Evolutionary conservation across 2,329 filamentous ascomycete species (phyloP).

Genomic region (Podosphaera leucotricha): DNA sequence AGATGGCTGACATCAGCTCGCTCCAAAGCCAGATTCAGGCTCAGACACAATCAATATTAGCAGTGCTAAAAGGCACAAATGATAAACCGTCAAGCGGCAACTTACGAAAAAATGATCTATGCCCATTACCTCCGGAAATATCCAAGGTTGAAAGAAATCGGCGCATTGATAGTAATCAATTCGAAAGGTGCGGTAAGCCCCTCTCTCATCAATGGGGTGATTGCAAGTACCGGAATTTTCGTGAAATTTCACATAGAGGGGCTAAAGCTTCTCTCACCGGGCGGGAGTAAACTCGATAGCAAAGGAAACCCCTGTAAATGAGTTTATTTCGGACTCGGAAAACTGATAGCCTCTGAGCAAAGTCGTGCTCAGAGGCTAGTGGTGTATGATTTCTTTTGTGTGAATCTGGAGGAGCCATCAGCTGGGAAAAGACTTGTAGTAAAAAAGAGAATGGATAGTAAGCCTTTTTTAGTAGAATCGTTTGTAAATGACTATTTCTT

Average conservation of each 20-base stretch:
- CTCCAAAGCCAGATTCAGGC: neutral
- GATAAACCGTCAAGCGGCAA: neutral
- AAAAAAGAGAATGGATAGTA: neutral
- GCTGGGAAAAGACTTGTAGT: neutral
- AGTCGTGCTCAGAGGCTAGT: neutral
- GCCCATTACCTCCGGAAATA: neutral
- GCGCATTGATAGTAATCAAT: neutral
- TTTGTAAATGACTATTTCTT: slow-evolving; percentile 1
- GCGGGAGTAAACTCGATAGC: neutral
- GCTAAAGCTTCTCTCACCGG: neutral
- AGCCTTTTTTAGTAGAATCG: neutral
- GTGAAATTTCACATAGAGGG: neutral
- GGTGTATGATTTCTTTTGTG: neutral
- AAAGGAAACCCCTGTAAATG: neutral
- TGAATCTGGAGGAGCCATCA: neutral
- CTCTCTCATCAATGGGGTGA: neutral
- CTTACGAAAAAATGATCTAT: neutral
- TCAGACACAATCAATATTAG: neutral
- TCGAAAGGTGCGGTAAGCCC: neutral
- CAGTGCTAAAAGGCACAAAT: neutral
- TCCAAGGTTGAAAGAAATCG: neutral
- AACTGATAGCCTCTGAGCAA: neutral
- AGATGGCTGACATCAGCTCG: neutral
- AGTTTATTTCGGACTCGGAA: neutral
- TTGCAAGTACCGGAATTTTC: neutral